phyloP scores from a whole-genome alignment of 1,139 yeast genomes.

The Scheffersomyces parashehatae region DNA sequence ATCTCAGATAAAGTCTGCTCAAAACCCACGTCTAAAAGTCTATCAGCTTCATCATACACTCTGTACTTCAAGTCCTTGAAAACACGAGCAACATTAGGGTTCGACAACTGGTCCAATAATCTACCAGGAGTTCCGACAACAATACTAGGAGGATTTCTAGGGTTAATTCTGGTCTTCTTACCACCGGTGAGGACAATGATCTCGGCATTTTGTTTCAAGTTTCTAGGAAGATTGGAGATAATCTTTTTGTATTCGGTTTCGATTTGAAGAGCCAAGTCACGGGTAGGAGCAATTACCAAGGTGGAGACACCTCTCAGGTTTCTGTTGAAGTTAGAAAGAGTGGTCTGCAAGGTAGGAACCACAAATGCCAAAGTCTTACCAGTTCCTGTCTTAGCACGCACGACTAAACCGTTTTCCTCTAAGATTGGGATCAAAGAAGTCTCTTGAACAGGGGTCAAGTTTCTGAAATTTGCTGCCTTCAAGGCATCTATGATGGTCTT shows the following conservation, averaged over 20 bases:
- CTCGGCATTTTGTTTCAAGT: slow-evolving; percentile 12
- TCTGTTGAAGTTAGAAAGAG: slow-evolving; percentile 4
- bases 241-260: slow-evolving; percentile 62
- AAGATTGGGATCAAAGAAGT: slow-evolving; percentile 69
- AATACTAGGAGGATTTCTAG: slow-evolving; percentile 39
- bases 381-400: slow-evolving; percentile 93
- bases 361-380: slow-evolving; percentile 93
- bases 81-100: slow-evolving; percentile 41
- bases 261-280: slow-evolving; percentile 89
- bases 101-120: slow-evolving; percentile 59
- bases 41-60: slow-evolving; percentile 88
- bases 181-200: slow-evolving; percentile 44
- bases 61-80: slow-evolving; percentile 61
- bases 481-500: slow-evolving; percentile 30
- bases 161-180: slow-evolving; percentile 21
- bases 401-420: slow-evolving; percentile 66
- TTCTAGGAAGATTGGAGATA: slow-evolving; percentile 16
- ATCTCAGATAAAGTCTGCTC: slow-evolving; percentile 61
- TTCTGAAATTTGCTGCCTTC: slow-evolving; percentile 40
- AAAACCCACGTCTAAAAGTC: slow-evolving; percentile 77
- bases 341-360: slow-evolving; percentile 65
- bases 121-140: slow-evolving; percentile 93
- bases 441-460: slow-evolving; percentile 79
- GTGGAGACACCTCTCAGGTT: slow-evolving; percentile 43
- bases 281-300: slow-evolving; percentile 82